Evolutionary conservation across 2,329 filamentous ascomycete genomes (phyloP).

Genomic region (Fusarium caatingaense): DNA sequence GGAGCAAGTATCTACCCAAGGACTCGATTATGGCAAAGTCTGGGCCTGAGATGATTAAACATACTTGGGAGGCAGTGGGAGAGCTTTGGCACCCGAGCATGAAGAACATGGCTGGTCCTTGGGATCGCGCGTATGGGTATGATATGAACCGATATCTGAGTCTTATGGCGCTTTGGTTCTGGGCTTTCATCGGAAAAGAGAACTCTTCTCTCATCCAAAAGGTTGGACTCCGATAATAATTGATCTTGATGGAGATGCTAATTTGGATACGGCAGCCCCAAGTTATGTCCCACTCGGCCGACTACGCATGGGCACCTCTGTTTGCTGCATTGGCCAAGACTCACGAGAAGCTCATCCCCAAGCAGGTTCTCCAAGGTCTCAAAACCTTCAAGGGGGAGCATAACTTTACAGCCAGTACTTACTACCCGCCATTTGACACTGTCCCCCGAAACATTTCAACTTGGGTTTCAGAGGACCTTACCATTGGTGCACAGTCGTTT

Average conservation of each 20-base stretch:
- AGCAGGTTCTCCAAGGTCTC: conserved; percentile 55
- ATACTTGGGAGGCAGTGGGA: conserved; percentile 64
- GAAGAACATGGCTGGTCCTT: conserved; percentile 71
- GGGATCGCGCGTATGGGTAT: conserved; percentile 72
- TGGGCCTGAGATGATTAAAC: conserved; percentile 62
- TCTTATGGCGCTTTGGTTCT: conserved; percentile 68
- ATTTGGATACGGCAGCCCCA: conserved; percentile 51
- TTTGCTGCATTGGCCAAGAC: conserved; percentile 65
- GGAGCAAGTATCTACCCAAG: conserved; percentile 68
- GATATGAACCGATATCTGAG: conserved; percentile 72
- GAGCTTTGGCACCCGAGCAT: conserved; percentile 68
- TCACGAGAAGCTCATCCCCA: conserved; percentile 60
- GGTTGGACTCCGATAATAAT: conserved; percentile 23
- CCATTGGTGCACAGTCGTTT: conserved; percentile 70
- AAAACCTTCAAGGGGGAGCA: conserved; percentile 64
- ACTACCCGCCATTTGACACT: conserved; percentile 68
- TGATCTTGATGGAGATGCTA: rapidly evolving
- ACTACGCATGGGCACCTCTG: conserved; percentile 68
- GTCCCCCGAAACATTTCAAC: conserved; percentile 68
- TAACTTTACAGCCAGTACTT: conserved; percentile 63
- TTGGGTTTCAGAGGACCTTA: conserved; percentile 67
- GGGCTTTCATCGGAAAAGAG: conserved; percentile 66
- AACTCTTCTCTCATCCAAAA: conserved; percentile 51
- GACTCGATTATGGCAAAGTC: conserved; percentile 65
- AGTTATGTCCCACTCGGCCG: conserved; percentile 68